Base-by-base conservation (phyloP, 192 early-diverging fungal genomes). In the Coemansia sp. region DNA sequence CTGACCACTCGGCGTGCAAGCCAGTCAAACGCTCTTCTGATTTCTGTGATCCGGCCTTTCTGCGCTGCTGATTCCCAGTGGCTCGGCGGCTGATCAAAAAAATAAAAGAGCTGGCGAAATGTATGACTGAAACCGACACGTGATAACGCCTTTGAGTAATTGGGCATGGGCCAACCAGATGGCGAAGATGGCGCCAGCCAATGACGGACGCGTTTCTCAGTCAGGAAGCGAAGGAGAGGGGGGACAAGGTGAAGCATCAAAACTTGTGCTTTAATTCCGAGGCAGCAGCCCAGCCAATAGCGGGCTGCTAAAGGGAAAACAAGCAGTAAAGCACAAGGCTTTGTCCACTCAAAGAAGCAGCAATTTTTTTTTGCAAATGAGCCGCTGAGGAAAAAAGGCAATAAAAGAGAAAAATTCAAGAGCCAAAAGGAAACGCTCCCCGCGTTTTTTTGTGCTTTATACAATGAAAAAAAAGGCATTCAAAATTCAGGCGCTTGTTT, bases 131-230 rank as follows among this genome's bases (percentile, higher is more conserved):
- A 45, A 45, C 42, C 42, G 42, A 45, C 42, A 45, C 42, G 42
- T 45, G 42, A 45, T 45, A 11, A 2, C 12, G 12, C 3, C 42
- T 45, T 3, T 45, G 42, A 45, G 42, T 11, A 45, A 12, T 45
- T 45, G 42, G 42, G 42, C 42, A 45, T 45, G 33, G 18, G 32
- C 56, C 56, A 58, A 58, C 56, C 34, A 58, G 17, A 58, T 11
- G 18, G 31, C 56, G n/a, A 58, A 32, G 33, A 30, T 30, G 56
- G 32, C 40, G 22, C 42, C 42, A 48, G 59, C 59, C 59, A 61
- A 61, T 61, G 40, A 42, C 42, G 14, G 59, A 20, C 42, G 18
- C 22, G 40, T 20, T 28, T 61, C 59, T 61, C 59, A 48, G 22
- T 61, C 38, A n/a, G 40, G 5, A 29, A 42, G 12, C 5, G 20